A percentile compares a stretch with the other conserved stretches of the same genome.
Evolutionary conservation across 306 rosid species (phyloP).

Genomic region (Vicia faba): DNA sequence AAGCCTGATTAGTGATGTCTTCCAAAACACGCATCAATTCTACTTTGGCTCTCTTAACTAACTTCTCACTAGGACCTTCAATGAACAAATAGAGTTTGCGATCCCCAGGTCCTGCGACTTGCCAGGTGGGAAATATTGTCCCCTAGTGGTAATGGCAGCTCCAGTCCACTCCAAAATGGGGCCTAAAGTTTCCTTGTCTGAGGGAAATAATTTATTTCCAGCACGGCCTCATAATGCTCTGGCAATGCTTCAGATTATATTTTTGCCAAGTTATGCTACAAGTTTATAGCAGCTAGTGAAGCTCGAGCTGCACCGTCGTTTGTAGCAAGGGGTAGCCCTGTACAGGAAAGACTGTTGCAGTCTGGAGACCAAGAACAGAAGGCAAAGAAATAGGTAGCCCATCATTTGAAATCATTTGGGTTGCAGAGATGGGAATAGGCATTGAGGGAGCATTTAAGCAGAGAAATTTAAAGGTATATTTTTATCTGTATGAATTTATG

Average conservation of each 20-base stretch:
- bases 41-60: conserved; percentile 90
- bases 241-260: conserved; percentile 84
- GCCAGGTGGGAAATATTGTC: conserved; percentile 86
- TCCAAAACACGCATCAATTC: conserved; percentile 86
- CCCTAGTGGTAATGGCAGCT: conserved; percentile 97
- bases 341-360: conserved; percentile 56
- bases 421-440: conserved; percentile 57
- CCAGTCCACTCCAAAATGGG: conserved; percentile 94
- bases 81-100: conserved; percentile 93
- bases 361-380: conserved; percentile 63
- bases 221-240: conserved; percentile 89
- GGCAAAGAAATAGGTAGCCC: conserved; percentile 70
- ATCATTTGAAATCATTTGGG: conserved; percentile 63
- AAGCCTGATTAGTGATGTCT: conserved; percentile 82
- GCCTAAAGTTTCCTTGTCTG: conserved; percentile 95
- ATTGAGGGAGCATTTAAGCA: conserved; percentile 46
- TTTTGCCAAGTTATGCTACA: conserved; percentile 84
- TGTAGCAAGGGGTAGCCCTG: conserved; percentile 54
- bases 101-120: conserved; percentile 80
- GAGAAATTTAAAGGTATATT: too few species aligned
- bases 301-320: conserved; percentile 84
- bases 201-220: conserved; percentile 94
- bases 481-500: too few species aligned
- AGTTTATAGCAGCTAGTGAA: conserved; percentile 86
- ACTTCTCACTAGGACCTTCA: conserved; percentile 89